A percentile compares a stretch with the other conserved stretches of the same genome.
These are phyloP conservation scores for Hypoxylon sp. DNA, from an alignment of 2,329 filamentous ascomycete genomes.

Conservation along the genomic window DNA sequence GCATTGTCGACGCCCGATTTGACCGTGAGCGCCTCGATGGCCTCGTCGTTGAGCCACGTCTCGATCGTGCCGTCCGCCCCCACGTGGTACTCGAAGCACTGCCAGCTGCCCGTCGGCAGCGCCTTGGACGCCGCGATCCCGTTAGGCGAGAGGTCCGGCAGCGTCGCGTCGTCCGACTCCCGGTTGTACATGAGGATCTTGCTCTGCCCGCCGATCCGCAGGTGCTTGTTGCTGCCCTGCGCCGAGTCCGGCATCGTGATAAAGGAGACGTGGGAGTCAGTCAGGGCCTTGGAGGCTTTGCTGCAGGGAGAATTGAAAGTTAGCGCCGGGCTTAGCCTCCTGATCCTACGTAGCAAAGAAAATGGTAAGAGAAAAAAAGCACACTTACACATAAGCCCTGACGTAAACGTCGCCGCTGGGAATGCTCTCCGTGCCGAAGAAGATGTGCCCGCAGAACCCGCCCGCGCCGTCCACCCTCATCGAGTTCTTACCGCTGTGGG, in stretches of 20 bases:
- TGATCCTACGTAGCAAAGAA: too few species aligned
- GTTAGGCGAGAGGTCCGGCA: slow-evolving; percentile 66
- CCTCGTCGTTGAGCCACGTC: slow-evolving; percentile 65
- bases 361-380: not conserved
- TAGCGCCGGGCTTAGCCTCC: too few species aligned
- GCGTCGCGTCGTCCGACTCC: slow-evolving; percentile 67
- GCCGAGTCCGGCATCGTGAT: slow-evolving; percentile 69
- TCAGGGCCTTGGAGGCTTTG: slow-evolving; percentile 64
- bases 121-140: slow-evolving; percentile 62
- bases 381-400: slow-evolving; percentile 61
- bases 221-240: slow-evolving; percentile 64
- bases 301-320: slow-evolving; percentile 46
- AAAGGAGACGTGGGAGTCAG: slow-evolving; percentile 66
- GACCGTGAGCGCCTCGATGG: slow-evolving; percentile 59
- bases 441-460: slow-evolving; percentile 66
- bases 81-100: slow-evolving; percentile 69
- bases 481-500: slow-evolving; percentile 64
- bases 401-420: slow-evolving; percentile 66
- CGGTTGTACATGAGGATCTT: slow-evolving; percentile 71
- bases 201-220: slow-evolving; percentile 67
- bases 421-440: slow-evolving; percentile 65
- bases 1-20: slow-evolving; percentile 57
- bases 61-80: slow-evolving; percentile 65
- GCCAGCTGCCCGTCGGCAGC: slow-evolving; percentile 60
- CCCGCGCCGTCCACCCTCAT: slow-evolving; percentile 61